Base-by-base conservation (phyloP, 352 stramenopile species). In the Phytophthora tentaculata region DNA sequence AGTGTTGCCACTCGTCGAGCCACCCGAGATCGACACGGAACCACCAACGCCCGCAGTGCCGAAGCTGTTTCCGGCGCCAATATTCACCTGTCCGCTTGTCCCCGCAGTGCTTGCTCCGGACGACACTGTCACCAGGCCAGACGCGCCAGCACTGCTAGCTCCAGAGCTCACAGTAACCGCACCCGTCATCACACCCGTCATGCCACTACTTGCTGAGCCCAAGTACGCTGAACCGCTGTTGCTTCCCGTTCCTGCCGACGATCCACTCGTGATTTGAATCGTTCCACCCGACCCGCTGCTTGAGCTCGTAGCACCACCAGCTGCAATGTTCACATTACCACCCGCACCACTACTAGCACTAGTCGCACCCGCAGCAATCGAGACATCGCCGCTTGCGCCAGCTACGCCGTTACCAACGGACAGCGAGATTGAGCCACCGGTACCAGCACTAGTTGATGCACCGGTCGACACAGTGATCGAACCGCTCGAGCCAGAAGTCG, bases 221-320 rank as follows among this genome's bases (percentile, higher is more conserved):
- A 90, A 24, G 24, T 55, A 55, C 8, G 86, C 57, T 14, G 60
- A 20, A 14, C 81, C 81, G 55, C 81, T 89, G 17, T 16, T 55
- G 63, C 77, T 7, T 64, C 71, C 20, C 22, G 17, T 19, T 7
- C 47, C 47, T 35, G 23, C 24, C 0, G 79, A 84, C 5, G 24
- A 56, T 20, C 81, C 81, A 41, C 77, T 80, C 24, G 52, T 24
- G 13, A 90, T 58, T 0, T 39, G 5, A 39, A 39, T 39, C 32
- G 9, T 69, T 23, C 82, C 82, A 22, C 82, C 82, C 12, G 50
- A 79, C 2, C 60, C 72, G 59, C 65, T 64, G 0, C 68, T 44
- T 12, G 69, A 77, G 2, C 3, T 20, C 17, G 20, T 48, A 12
- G 81, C 65, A 20, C 59, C 22, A 28, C 84, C 84, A 23, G 79